Conservation (phyloP, 495 filamentous ascomycete genomes). For the Sordaria brevicollis region DNA sequence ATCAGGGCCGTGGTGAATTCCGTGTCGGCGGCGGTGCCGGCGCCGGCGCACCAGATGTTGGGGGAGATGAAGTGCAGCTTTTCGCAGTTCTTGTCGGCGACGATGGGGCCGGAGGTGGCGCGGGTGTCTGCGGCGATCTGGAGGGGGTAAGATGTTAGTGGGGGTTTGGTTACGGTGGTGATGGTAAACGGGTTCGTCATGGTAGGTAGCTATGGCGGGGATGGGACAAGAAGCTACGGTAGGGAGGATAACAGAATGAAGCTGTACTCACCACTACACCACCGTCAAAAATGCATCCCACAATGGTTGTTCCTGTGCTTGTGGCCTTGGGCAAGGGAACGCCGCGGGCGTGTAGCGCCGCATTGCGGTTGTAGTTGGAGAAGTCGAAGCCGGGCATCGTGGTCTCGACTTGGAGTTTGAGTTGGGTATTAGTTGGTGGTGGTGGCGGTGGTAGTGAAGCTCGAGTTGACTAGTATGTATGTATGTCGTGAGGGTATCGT, state of each 20-base stretch:
- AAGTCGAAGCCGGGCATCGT: slow-evolving; percentile 98
- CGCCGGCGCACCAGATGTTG: slow-evolving; percentile 99
- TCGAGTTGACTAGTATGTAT: not conserved
- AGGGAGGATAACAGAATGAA: not conserved
- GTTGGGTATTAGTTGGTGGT: not conserved
- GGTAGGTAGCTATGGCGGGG: not conserved
- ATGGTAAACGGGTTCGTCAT: not conserved
- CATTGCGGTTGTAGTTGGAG: slow-evolving; percentile 98
- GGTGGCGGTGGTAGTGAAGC: not conserved
- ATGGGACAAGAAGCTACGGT: not conserved
- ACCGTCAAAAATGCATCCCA: slow-evolving; percentile 92
- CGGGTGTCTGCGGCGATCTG: slow-evolving; percentile 95
- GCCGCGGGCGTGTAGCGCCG: slow-evolving; percentile 83
- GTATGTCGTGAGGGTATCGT: not conserved
- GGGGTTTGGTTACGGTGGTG: not conserved
- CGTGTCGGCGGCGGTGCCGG: slow-evolving; percentile 95
- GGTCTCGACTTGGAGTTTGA: slow-evolving; percentile 17
- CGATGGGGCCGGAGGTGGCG: slow-evolving; percentile 94
- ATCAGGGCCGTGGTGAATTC: slow-evolving; percentile 99
- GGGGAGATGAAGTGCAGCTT: slow-evolving; percentile 98
- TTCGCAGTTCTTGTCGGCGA: slow-evolving; percentile 99
- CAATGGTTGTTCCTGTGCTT: slow-evolving; percentile 98
- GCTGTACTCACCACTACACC: slow-evolving; percentile 70
- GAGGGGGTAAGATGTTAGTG: not conserved
- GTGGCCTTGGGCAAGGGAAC: slow-evolving; percentile 94